Evolutionary conservation across 208 protist species (phyloP), one percentile per base, ranked within the genome.

Genomic region (Leishmania major): DNA sequence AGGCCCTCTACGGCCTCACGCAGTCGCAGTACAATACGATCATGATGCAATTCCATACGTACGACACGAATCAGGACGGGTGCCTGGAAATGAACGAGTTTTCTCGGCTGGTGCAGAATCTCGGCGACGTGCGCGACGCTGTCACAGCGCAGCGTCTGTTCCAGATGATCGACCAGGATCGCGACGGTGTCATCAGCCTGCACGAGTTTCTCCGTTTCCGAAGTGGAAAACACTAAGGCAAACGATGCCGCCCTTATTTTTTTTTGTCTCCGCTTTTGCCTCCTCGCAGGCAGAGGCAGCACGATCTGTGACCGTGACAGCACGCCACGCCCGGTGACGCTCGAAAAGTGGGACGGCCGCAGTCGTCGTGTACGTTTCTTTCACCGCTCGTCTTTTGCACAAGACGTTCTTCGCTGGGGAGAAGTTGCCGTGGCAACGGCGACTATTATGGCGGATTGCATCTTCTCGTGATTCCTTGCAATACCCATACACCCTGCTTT

Each of bases 21-120:
- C 93, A 96, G 77, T 67, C 87, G 22, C 88, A 97, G 77, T 97
- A 97, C 88, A 94, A 95, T 79, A 92, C 90, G 28, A 88, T 96
- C 47, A 94, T 97, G 93, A 95, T 97, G 88, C 93, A 97, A 79
- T 96, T 96, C 77, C 93, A 89, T 80, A 82, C 78, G 35, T 96
- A 94, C 87, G 92, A 96, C 82, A 81, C 37, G 55, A 89, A 96
- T 62, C 88, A 94, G 55, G 90, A 96, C 78, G 94, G 94, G 17
- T 79, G 84, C 37, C 75, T 96, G 4, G 83, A 89, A 40, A 73
- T 89, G 69, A 76, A 94, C 35, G 93, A 96, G 67, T 96, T 97
- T 78, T 79, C 82, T 0, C 82, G 81, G 5, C 81, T 97, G 19
- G 89, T 90, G 55, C 28, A 92, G 72, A 77, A 85, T 53, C 31